Percentiles rank a stretch among this genome's conserved stretches.
These are phyloP conservation scores for Flaveria trinervia DNA, from an alignment of 129 eudicot species.

Conservation along the genomic window DNA sequence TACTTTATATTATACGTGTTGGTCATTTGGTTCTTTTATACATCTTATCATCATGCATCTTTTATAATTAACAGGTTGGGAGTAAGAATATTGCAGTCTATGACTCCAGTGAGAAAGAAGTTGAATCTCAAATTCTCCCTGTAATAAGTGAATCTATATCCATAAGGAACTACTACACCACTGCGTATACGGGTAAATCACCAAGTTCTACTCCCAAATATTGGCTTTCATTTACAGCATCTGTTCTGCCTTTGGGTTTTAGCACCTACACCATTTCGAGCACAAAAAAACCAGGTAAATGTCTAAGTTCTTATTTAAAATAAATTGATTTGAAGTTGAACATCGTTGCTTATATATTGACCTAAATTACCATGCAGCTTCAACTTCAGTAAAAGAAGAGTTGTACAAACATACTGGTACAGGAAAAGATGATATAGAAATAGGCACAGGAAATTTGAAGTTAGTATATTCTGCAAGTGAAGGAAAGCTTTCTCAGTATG, in stretches of 20 bases:
- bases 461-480: conserved; percentile 66
- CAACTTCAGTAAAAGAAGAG: conserved; percentile 43
- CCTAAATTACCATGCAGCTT: conserved; percentile 36
- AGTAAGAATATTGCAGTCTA: conserved; percentile 58
- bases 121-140: conserved; percentile 78
- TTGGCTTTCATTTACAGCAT: conserved; percentile 82
- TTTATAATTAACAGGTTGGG: conserved; percentile 54
- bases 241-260: conserved; percentile 86
- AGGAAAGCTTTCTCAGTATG: conserved; percentile 66
- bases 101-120: conserved; percentile 66
- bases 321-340: conserved; percentile 2
- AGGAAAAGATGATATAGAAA: conserved; percentile 46
- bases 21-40: background rate
- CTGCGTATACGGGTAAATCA: conserved; percentile 68
- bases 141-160: conserved; percentile 61
- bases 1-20: background rate
- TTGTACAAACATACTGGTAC: conserved; percentile 32
- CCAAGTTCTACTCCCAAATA: conserved; percentile 58
- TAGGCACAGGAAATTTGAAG: conserved; percentile 79
- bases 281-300: conserved; percentile 41
- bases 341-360: background rate
- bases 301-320: background rate
- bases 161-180: conserved; percentile 54
- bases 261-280: conserved; percentile 59
- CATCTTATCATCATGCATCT: conserved; percentile 11